A percentile compares a stretch with the other conserved stretches of the same genome.
Conservation (phyloP, 1,139 yeast species). For the Suhomyces yuchorum region DNA sequence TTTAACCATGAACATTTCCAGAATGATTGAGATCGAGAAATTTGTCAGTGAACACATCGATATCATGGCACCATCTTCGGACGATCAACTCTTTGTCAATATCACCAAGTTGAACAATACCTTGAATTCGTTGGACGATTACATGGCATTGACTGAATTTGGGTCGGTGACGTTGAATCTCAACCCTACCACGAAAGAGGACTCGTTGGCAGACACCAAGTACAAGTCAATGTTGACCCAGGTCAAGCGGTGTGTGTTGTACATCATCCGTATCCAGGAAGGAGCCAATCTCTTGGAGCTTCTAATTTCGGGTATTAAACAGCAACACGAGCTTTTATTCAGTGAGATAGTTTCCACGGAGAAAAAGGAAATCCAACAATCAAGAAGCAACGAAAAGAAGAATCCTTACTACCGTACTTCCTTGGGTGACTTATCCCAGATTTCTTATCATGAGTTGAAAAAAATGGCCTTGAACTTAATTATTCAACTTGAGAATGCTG, state of each 20-base stretch:
- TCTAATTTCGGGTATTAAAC: constrained; percentile 68
- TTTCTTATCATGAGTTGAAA: constrained; percentile 76
- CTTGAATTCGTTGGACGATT: constrained; percentile 41
- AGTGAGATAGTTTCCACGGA: constrained; percentile 57
- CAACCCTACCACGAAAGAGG: constrained; percentile 55
- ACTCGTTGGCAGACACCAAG: constrained; percentile 46
- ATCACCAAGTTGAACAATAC: constrained; percentile 38
- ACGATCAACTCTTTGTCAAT: constrained; percentile 59
- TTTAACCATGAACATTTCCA: constrained; percentile 62
- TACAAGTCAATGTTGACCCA: constrained; percentile 66
- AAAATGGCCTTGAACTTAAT: constrained; percentile 74
- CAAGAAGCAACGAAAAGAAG: constrained; percentile 26
- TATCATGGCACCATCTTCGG: constrained; percentile 47
- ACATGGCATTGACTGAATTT: constrained; percentile 43
- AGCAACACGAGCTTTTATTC: constrained; percentile 67
- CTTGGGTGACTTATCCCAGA: constrained; percentile 55
- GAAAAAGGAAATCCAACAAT: constrained; percentile 28
- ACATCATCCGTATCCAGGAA: constrained; percentile 79
- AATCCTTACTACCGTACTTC: constrained; percentile 44
- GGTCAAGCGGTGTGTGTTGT: constrained; percentile 77
- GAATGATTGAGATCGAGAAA: constrained; percentile 63
- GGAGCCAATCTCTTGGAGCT: constrained; percentile 74
- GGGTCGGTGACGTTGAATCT: constrained; percentile 44
- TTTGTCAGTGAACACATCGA: constrained; percentile 57
- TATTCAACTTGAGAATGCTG: constrained; percentile 72